Percentiles rank a stretch among this genome's conserved stretches.
These are phyloP conservation scores for Artemisia argyi DNA, from an alignment of 129 eudicot species.

Conservation along the genomic window DNA sequence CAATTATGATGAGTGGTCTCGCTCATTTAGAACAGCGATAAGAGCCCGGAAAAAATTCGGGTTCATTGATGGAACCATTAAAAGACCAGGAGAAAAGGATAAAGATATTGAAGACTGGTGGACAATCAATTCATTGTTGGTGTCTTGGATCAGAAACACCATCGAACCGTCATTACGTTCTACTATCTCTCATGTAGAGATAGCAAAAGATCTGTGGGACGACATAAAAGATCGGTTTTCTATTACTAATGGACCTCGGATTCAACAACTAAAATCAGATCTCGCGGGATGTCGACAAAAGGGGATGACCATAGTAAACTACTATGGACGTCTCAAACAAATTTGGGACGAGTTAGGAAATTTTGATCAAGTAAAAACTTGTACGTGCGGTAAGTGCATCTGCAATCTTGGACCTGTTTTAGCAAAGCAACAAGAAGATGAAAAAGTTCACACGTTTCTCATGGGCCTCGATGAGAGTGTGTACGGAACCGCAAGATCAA, in stretches of 20 bases:
- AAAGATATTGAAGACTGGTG: too few species aligned
- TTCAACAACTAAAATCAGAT: background rate
- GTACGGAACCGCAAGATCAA: too few species aligned
- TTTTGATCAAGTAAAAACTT: background rate
- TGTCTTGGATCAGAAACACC: background rate
- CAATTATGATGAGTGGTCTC: too few species aligned
- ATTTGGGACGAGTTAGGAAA: background rate
- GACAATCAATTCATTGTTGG: too few species aligned
- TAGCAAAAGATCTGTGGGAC: background rate
- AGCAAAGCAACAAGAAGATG: background rate
- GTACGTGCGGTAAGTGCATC: background rate
- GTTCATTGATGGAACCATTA: too few species aligned
- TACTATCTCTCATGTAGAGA: background rate
- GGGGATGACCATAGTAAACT: constrained; percentile 5
- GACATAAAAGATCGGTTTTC: background rate
- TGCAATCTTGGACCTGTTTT: background rate
- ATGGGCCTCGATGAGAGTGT: too few species aligned
- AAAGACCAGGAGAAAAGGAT: too few species aligned
- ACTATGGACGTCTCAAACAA: background rate
- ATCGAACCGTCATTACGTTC: constrained; percentile 1
- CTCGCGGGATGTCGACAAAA: background rate
- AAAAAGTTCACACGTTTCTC: too few species aligned
- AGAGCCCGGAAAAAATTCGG: too few species aligned
- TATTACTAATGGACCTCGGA: background rate
- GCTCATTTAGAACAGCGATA: too few species aligned